Conservation (phyloP, 2,329 filamentous ascomycete species). For the Ophidiomyces ophidiicola region DNA sequence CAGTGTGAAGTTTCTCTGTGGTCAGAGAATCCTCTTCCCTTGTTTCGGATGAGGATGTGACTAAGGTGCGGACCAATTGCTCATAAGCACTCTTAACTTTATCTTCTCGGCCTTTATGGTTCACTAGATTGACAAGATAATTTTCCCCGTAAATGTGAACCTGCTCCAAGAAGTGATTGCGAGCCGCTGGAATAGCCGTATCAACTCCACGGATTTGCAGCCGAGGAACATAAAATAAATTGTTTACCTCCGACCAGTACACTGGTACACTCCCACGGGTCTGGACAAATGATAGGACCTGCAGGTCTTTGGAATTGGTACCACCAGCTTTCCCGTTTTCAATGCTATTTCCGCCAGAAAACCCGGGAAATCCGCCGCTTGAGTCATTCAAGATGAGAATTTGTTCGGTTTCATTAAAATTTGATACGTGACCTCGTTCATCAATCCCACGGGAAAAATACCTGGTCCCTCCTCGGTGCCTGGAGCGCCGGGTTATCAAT, state of each 20-base stretch:
- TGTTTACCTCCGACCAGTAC: slow-evolving; percentile 94
- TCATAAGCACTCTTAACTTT: slow-evolving; percentile 89
- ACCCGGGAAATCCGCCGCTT: slow-evolving; percentile 61
- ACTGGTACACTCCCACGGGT: slow-evolving; percentile 92
- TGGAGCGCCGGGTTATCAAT: slow-evolving; percentile 77
- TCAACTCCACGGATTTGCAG: slow-evolving; percentile 79
- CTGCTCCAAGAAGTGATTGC: slow-evolving; percentile 85
- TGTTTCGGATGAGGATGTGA: slow-evolving; percentile 55
- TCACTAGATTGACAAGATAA: slow-evolving; percentile 93
- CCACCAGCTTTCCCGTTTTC: slow-evolving; percentile 57
- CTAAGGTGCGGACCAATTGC: slow-evolving; percentile 65
- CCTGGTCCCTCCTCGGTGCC: slow-evolving; percentile 77
- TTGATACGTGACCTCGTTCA: slow-evolving; percentile 87
- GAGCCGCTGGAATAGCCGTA: slow-evolving; percentile 62
- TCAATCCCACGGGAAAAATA: slow-evolving; percentile 94
- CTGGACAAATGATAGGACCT: slow-evolving; percentile 89
- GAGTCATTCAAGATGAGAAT: slow-evolving; percentile 78
- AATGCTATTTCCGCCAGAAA: slow-evolving; percentile 62
- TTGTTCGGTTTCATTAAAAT: slow-evolving; percentile 98
- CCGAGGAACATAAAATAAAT: slow-evolving; percentile 78
- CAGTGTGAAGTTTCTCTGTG: slow-evolving; percentile 67
- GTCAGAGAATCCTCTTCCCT: slow-evolving; percentile 54
- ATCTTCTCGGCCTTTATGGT: slow-evolving; percentile 84
- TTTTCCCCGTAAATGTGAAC: slow-evolving; percentile 90
- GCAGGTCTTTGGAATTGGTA: slow-evolving; percentile 57